Conservation (phyloP, 768 basidiomycete genomes). For the Amanita inopinata region DNA sequence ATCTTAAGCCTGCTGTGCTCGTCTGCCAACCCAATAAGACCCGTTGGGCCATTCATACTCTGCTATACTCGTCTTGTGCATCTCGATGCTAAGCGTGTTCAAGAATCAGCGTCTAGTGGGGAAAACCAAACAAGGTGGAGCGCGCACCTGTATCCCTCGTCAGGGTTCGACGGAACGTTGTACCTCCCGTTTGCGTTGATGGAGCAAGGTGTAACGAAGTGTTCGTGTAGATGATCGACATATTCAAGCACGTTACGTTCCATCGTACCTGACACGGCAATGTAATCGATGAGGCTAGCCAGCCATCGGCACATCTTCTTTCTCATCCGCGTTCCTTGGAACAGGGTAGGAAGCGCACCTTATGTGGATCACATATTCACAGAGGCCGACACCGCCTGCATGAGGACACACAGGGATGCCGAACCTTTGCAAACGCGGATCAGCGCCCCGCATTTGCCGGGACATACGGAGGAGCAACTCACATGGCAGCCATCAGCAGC, state of each 20-base stretch:
- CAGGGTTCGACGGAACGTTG: slow-evolving; percentile 68
- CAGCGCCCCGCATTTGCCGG: not conserved
- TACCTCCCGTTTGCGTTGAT: slow-evolving; percentile 82
- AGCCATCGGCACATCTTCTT: not conserved
- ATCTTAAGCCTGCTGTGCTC: not conserved
- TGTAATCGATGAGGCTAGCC: slow-evolving; percentile 81
- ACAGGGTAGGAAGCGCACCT: slow-evolving; percentile 26
- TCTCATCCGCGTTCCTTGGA: too few relatives aligned
- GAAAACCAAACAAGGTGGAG: slow-evolving; percentile 1
- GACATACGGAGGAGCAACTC: slow-evolving; percentile 12
- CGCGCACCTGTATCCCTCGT: slow-evolving; percentile 72
- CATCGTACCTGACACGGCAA: slow-evolving; percentile 84
- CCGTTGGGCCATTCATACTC: slow-evolving; percentile 85
- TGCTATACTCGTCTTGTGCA: slow-evolving; percentile 71
- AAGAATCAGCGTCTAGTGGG: not conserved
- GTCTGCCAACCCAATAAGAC: slow-evolving; percentile 55
- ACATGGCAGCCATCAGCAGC: slow-evolving; percentile 86
- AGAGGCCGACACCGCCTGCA: slow-evolving; percentile 89
- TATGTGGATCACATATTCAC: slow-evolving; percentile 84
- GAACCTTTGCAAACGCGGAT: slow-evolving; percentile 36
- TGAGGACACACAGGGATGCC: slow-evolving; percentile 87
- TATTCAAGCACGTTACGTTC: slow-evolving; percentile 91
- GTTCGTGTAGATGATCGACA: slow-evolving; percentile 88
- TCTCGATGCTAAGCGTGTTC: slow-evolving; percentile 62
- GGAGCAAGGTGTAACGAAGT: slow-evolving; percentile 82